Evolutionary conservation across 768 basidiomycete genomes (phyloP), one percentile per base, ranked within the genome.

Genomic region (Kwoniella dendrophila): DNA sequence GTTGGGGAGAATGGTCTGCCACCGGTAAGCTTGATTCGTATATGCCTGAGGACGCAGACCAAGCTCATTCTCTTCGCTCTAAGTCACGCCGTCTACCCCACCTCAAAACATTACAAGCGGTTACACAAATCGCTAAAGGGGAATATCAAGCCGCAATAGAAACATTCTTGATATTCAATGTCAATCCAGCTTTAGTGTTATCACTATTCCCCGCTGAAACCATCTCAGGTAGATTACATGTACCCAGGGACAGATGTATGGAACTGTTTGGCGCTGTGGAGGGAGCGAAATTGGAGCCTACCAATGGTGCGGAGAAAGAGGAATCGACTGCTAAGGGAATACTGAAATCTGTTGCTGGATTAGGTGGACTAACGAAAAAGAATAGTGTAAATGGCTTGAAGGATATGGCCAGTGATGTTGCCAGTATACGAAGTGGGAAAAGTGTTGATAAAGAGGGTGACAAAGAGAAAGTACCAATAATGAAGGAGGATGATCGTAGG

Each of bases 181-280:
- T 93, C 68, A 94, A 94, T 71, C 96, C 96, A 0, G 91, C 94
- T 0, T 92, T 93, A 72, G 90, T 99, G 2, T 84, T 98, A 22
- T 88, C 93, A 1, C 81, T 98, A 5, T 99, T 91, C 77, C 90
- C 91, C 0, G 67, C 68, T 12, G 86, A 89, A 34, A 82, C 83
- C 12, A 85, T 98, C 2, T 84, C 92, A 1, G 95, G 95, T 5
- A 83, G 90, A 32, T 79, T 97, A 7, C 82, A 86, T 4, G 85
- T 88, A 0, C 85, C 87, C 11, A 83, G 80, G 44, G 87, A 87
- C 1, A 80, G 82, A 6, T 93, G 92, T 90, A 87, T 95, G 72
- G 81, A 83, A 4, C 80, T 94, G 2, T 96, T 90, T 74, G 94
- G 92, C 4, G 95, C 94, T 11, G 62, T 71, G 56, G 54, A 85